phyloP scores from a whole-genome alignment of 2,329 filamentous ascomycete genomes.

The Meredithiella fracta region DNA sequence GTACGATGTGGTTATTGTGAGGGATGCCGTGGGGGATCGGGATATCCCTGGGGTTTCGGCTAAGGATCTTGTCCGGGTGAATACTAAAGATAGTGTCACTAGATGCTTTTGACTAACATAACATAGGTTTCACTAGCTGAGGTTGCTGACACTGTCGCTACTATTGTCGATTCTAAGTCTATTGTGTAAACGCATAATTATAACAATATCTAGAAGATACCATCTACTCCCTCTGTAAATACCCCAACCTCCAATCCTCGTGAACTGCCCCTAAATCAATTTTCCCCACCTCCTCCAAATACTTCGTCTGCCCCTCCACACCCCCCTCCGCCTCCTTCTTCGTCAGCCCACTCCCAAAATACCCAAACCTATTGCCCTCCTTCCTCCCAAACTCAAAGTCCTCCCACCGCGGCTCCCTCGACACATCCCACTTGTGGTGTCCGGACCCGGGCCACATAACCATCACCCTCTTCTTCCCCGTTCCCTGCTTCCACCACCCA shows the following conservation, averaged over 20 bases:
- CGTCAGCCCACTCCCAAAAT: slow-evolving; percentile 8
- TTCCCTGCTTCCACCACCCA: slow-evolving; percentile 7
- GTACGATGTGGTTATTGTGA: not conserved
- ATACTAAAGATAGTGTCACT: not conserved
- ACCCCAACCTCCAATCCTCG: too few relatives aligned
- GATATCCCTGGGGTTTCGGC: not conserved
- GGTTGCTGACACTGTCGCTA: not conserved
- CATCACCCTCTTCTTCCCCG: slow-evolving; percentile 1
- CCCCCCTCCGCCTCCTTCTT: not conserved
- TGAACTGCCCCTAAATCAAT: too few relatives aligned
- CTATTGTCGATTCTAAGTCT: not conserved
- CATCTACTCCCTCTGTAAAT: too few relatives aligned
- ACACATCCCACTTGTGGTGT: slow-evolving; percentile 3
- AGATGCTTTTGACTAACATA: not conserved
- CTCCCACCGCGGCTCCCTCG: slow-evolving; percentile 11
- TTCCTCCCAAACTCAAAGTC: slow-evolving; percentile 9
- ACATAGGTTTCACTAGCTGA: not conserved
- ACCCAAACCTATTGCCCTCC: slow-evolving; percentile 5
- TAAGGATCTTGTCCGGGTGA: not conserved
- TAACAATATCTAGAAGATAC: too few relatives aligned
- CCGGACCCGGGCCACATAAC: slow-evolving; percentile 9
- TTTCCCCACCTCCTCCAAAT: too few relatives aligned
- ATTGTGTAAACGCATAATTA: not conserved
- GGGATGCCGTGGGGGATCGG: not conserved
- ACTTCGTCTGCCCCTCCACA: not conserved